These are phyloP conservation scores for Cryptococcus neoformans DNA, from an alignment of 1,284 basidiomycete genomes.

Conservation along the genomic window DNA sequence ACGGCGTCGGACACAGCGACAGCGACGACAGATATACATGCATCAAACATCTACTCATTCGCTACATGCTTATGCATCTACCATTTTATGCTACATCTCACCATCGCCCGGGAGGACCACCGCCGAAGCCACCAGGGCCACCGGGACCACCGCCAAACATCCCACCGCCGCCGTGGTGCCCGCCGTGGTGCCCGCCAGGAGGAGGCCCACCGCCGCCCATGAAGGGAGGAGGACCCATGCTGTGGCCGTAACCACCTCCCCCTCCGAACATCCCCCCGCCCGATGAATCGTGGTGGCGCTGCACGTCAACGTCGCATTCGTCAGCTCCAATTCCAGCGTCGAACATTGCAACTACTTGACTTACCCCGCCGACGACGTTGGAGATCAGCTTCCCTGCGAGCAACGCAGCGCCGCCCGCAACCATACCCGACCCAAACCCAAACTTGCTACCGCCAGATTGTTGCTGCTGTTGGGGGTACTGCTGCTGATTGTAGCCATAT, in stretches of 20 bases:
- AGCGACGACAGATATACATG: neutral
- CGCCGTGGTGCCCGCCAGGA: neutral
- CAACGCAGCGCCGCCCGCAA: slow-evolving; percentile 12
- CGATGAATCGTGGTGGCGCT: too few species aligned
- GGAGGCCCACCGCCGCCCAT: slow-evolving; percentile 16
- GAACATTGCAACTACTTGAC: too few species aligned
- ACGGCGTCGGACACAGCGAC: neutral
- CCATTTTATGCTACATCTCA: neutral
- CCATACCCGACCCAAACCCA: slow-evolving; percentile 11
- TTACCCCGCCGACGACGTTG: slow-evolving; percentile 3
- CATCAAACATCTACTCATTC: neutral
- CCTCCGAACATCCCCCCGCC: slow-evolving; percentile 6
- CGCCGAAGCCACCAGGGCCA: slow-evolving; percentile 1
- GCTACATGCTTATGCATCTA: slow-evolving; percentile 10
- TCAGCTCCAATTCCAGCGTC: too few species aligned
- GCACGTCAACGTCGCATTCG: too few species aligned
- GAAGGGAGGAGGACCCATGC: slow-evolving; percentile 36
- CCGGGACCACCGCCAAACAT: slow-evolving; percentile 7
- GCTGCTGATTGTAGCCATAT: slow-evolving; percentile 6
- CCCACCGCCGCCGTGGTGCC: slow-evolving; percentile 9
- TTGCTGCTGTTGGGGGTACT: slow-evolving; percentile 1
- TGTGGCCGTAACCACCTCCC: slow-evolving; percentile 4
- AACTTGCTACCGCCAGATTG: slow-evolving; percentile 4
- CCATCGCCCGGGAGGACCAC: slow-evolving; percentile 1
- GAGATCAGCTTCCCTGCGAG: slow-evolving; percentile 13